Evolutionary conservation across 441 rosid genomes (phyloP), one percentile per base, ranked within the genome.

Genomic region (Pelargonium australe): DNA sequence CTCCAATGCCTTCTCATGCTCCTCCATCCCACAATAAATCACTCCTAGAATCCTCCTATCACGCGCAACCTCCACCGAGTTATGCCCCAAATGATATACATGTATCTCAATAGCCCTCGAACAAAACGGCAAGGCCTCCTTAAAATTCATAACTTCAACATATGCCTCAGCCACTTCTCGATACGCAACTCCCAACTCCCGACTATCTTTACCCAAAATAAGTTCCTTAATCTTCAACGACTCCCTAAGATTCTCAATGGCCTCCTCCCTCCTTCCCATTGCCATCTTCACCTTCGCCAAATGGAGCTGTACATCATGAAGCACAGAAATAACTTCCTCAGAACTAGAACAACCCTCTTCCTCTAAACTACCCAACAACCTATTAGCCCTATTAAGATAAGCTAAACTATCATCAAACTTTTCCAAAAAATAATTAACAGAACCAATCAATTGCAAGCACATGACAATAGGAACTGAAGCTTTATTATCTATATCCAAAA

Each of bases 211-310:
- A 63, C 85, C 97, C 74, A 87, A 79, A 68, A 76, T 80, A 82
- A 85, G 65, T 73, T 82, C 89, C 74, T 92, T 95, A 55, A 95
- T 87, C 84, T 89, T 89, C 75, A 95, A 63, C 79, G 89, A 83
- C 84, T 83, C 86, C 75, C 79, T 84, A 70, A 87, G 79, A 82
- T 90, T 85, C 80, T 75, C 86, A 41, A 94, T 74, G 65, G 96
- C 99, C 80, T 91, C 99, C 77, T 94, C 99, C 67, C 96, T 73
- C 75, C 99, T 85, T 14, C 97, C 99, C 88, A 90, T 84, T 1
- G 95, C 96, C 0, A 90, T 87, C 80, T 94, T 91, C 60, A 87
- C 96, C 73, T 88, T 91, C 0, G 94, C 89, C 70, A 91, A 83
- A 82, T 85, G 95, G 25, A 91, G 89, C 62, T 88, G 85, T 78